phyloP scores from a whole-genome alignment of 2,329 filamentous ascomycete genomes.

The Thelonectria rubi region DNA sequence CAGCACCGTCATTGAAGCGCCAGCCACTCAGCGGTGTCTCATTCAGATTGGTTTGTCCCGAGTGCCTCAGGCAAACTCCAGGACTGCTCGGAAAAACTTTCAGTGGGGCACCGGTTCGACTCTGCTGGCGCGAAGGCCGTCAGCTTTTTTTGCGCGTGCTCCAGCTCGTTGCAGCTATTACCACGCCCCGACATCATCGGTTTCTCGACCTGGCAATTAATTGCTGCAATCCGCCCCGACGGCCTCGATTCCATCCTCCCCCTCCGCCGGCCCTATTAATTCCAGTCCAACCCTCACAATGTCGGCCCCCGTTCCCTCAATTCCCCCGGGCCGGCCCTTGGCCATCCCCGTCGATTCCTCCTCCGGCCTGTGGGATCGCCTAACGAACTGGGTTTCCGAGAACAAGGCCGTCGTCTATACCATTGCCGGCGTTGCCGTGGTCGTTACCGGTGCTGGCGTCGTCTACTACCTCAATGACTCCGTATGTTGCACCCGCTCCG shows the following conservation, averaged over 20 bases:
- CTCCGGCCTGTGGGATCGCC: slow-evolving; percentile 84
- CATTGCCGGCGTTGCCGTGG: slow-evolving; percentile 91
- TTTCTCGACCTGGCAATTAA: slow-evolving; percentile 32
- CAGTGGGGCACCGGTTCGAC: slow-evolving; percentile 35
- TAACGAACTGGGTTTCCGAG: slow-evolving; percentile 91
- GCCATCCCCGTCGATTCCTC: slow-evolving; percentile 63
- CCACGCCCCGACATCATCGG: slow-evolving; percentile 48
- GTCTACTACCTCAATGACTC: slow-evolving; percentile 84
- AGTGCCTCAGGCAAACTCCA: slow-evolving; percentile 35
- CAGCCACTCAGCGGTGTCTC: too few species aligned
- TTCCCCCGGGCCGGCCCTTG: slow-evolving; percentile 56
- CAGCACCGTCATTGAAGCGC: too few species aligned
- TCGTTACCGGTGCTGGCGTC: slow-evolving; percentile 89
- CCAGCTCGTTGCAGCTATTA: slow-evolving; percentile 46
- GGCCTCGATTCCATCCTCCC: slow-evolving; percentile 40
- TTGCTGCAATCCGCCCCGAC: slow-evolving; percentile 39
- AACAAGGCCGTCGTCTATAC: slow-evolving; percentile 97
- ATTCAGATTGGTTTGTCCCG: slow-evolving; percentile 16
- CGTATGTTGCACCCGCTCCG: slow-evolving; percentile 50
- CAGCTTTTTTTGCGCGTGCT: slow-evolving; percentile 48
- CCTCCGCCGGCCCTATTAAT: slow-evolving; percentile 36
- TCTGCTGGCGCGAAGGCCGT: slow-evolving; percentile 42
- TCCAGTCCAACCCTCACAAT: slow-evolving; percentile 45
- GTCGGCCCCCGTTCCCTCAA: slow-evolving; percentile 59
- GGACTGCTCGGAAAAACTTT: slow-evolving; percentile 42